Base-by-base conservation (phyloP, 1,284 basidiomycete species). In the Veloboletus limbatus region DNA sequence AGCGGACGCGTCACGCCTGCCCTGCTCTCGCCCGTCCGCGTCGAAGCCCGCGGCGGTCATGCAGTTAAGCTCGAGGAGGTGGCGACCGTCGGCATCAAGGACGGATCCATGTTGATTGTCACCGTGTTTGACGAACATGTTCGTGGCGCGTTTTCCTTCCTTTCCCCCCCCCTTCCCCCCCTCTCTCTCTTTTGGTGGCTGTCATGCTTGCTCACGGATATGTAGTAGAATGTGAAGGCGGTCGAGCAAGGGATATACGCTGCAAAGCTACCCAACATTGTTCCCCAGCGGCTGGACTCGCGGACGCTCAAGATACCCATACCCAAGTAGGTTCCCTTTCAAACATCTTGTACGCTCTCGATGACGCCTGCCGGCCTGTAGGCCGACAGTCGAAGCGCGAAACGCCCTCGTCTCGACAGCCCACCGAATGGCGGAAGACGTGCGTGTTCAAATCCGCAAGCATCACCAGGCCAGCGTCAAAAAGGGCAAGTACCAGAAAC, bases 121-220 rank as follows among this genome's bases (percentile, higher is more conserved):
- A 88, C 85, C 2, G 71, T 86, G 25, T 90, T 88, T 54, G 83
- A 89, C 43, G 83, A 88, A 62, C 70, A 77, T 63, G 85, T 87
- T 61, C 69, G 79, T 70, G 8, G 8, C 30, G 30, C n/a, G 17
- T 13, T 35, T 24, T 9, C 14, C 0, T 18, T 20, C 26, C n/a
- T 3, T 14, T 16, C 14, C 11, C 5, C 3, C n/a, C n/a, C n/a
- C n/a, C n/a, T n/a, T n/a, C n/a, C n/a, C n/a, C n/a, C n/a, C n/a
- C n/a, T n/a, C n/a, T n/a, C n/a, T n/a, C n/a, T n/a, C n/a, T n/a
- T n/a, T n/a, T n/a, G n/a, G n/a, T n/a, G n/a, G n/a, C n/a, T n/a
- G n/a, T n/a, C n/a, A n/a, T 18, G 10, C 20, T 24, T 27, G 32
- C 43, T 57, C 24, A 52, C 25, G 35, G 18, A 22, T 27, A 14